These are phyloP conservation scores for Platanus orientalis DNA, from an alignment of 164 flowering plant genomes.

Conservation along the genomic window DNA sequence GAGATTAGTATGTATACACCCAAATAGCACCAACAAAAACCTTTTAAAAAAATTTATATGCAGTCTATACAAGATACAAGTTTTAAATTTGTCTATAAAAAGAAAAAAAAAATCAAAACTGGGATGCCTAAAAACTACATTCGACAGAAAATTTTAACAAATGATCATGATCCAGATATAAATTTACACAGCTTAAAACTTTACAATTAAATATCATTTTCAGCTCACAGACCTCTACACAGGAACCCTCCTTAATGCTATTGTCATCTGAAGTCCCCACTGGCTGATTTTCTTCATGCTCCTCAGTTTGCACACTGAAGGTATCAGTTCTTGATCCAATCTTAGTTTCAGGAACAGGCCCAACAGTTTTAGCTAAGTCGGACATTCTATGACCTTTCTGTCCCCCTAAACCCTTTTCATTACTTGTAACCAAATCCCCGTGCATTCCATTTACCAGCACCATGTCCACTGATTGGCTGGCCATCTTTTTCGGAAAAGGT, in stretches of 20 bases:
- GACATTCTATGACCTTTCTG: constrained; percentile 29
- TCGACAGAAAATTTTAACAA: background rate
- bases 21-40: background rate
- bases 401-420: constrained; percentile 29
- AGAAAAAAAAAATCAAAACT: background rate
- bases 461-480: constrained; percentile 14
- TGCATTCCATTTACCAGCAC: constrained; percentile 26
- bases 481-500: constrained; percentile 22
- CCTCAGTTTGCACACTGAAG: constrained; percentile 9
- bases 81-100: too few species aligned
- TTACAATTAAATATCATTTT: background rate
- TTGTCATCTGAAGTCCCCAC: constrained; percentile 23
- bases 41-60: background rate
- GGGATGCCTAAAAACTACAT: background rate
- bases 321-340: constrained; percentile 24
- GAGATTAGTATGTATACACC: background rate
- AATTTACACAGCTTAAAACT: too few species aligned
- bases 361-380: constrained; percentile 30
- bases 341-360: constrained; percentile 36
- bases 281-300: constrained; percentile 13
- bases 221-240: constrained; percentile 64
- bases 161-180: background rate
- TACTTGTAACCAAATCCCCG: constrained; percentile 19
- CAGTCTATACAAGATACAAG: too few species aligned
- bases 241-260: constrained; percentile 58